Base-by-base conservation (phyloP, 2,329 filamentous ascomycete species). In the Xylariaceae sp. region DNA sequence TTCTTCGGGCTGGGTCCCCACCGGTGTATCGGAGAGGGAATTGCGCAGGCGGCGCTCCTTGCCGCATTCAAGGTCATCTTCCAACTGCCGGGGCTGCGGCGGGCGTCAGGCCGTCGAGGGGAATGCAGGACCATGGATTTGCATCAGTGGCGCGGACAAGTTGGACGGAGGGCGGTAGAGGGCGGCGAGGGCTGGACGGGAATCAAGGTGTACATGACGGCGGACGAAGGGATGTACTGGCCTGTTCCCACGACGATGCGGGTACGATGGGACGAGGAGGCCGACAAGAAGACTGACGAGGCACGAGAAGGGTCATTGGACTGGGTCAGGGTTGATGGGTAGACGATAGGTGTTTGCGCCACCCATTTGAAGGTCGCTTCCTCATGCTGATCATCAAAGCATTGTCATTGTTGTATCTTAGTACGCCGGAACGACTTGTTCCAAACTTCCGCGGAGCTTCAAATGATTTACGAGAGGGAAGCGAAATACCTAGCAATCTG, bases 21-120 rank as follows among this genome's bases (percentile, higher is more conserved):
- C 53, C 67, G 74, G 3, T 81, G 77, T 45, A 68, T 88, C 0
- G 83, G 82, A 1, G 70, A 71, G 19, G 75, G 81, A 13, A 72
- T 77, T 11, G 79, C 73, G 56, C 71, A 80, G 47, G 69, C 79
- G 2, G 82, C 79, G 0, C 64, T 89, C 43, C 77, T 78, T 1
- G 77, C 83, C 49, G 82, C 88, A 70, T 76, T 89, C 61, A 77
- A 84, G 36, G 74, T 76, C 1, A 64, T 87, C 2, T 85, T 83
- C 53, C 66, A 72, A 44, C 67, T 79, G 51, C 71, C 76, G 50
- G 80, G 79, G 40, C 59, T 89, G 9, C 67, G 79, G 4, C 71
- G 80, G 22, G 80, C 78, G 0, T 67, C 76, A 0, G 85, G 85
- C 0, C 64, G 74, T 1, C 79, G 85, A 62, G 85, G 85, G 0